Evolutionary conservation across 2,329 filamentous ascomycete species (phyloP).

Genomic region (Aspergillus transmontanensis): DNA sequence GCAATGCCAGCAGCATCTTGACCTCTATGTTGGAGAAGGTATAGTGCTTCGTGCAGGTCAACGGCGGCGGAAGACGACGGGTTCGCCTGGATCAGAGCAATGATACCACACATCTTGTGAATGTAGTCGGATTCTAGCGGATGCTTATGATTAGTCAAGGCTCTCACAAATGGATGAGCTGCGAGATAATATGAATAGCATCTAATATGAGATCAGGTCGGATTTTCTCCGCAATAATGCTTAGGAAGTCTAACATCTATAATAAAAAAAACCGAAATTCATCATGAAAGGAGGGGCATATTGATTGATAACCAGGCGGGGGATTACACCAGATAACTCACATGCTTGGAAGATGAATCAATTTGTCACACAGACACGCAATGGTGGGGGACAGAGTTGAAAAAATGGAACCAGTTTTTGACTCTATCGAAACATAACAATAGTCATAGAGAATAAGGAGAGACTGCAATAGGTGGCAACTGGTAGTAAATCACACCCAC

Average conservation of each 20-base stretch:
- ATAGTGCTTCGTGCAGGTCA: slow-evolving; percentile 72
- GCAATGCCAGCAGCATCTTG: slow-evolving; percentile 90
- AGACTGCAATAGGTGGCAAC: slow-evolving; percentile 10
- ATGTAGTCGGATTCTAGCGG: slow-evolving; percentile 24
- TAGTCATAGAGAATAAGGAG: slow-evolving; percentile 9
- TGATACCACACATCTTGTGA: slow-evolving; percentile 63
- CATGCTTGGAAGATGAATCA: slow-evolving; percentile 16
- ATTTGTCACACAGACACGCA: slow-evolving; percentile 18
- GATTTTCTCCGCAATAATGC: slow-evolving; percentile 45
- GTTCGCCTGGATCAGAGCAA: slow-evolving; percentile 63
- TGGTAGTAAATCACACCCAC: slow-evolving; percentile 23
- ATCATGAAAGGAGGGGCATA: slow-evolving; percentile 34
- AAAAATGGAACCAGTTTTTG: slow-evolving; percentile 12
- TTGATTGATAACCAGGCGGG: slow-evolving; percentile 20
- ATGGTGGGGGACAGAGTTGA: slow-evolving; percentile 18
- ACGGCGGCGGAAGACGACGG: slow-evolving; percentile 56
- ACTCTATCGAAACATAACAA: slow-evolving; percentile 25
- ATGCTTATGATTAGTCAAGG: slow-evolving; percentile 20
- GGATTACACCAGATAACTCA: slow-evolving; percentile 18
- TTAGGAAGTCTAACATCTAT: slow-evolving; percentile 56
- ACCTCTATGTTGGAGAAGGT: slow-evolving; percentile 70
- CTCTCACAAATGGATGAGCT: slow-evolving; percentile 12
- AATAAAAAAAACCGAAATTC: slow-evolving; percentile 43
- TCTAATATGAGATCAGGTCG: slow-evolving; percentile 29
- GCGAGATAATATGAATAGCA: slow-evolving; percentile 13